phyloP scores from a whole-genome alignment of 495 filamentous ascomycete species.

The Apiosordaria backusii region DNA sequence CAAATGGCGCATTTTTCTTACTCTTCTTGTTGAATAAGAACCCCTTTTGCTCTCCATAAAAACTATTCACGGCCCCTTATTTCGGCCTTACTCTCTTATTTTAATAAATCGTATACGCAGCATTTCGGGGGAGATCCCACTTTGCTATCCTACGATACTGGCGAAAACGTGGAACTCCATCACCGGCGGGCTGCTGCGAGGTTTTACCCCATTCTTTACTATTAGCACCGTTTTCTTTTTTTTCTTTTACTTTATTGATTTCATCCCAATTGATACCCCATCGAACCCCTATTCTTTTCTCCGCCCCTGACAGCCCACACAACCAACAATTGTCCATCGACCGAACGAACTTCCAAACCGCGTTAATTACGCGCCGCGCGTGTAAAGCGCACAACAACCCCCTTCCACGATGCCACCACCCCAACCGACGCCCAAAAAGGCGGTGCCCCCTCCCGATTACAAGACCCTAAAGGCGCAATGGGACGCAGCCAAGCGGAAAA shows the following conservation, averaged over 20 bases:
- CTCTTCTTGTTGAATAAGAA: background rate
- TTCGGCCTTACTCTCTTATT: background rate
- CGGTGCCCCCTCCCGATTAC: constrained; percentile 33
- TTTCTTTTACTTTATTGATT: background rate
- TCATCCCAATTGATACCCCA: background rate
- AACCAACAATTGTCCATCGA: too few relatives aligned
- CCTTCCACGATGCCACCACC: constrained; percentile 27
- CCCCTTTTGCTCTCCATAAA: constrained; percentile 11
- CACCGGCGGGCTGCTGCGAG: too few relatives aligned
- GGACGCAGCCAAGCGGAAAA: constrained; percentile 46
- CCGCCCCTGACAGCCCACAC: background rate
- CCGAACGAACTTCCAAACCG: background rate
- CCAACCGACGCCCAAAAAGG: constrained; percentile 27
- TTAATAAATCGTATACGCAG: constrained; percentile 15
- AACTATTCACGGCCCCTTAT: constrained; percentile 27
- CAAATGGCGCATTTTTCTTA: constrained; percentile 27
- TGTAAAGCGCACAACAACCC: background rate
- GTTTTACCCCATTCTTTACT: background rate
- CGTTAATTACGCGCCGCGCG: background rate
- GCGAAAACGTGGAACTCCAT: too few relatives aligned
- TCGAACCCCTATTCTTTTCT: background rate
- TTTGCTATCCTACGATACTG: background rate
- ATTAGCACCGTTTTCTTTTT: background rate
- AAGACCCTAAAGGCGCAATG: constrained; percentile 43
- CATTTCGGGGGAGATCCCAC: constrained; percentile 1